Evolutionary conservation across 2,329 filamentous ascomycete genomes (phyloP).

Genomic region (Talaromyces albobiverticillius): DNA sequence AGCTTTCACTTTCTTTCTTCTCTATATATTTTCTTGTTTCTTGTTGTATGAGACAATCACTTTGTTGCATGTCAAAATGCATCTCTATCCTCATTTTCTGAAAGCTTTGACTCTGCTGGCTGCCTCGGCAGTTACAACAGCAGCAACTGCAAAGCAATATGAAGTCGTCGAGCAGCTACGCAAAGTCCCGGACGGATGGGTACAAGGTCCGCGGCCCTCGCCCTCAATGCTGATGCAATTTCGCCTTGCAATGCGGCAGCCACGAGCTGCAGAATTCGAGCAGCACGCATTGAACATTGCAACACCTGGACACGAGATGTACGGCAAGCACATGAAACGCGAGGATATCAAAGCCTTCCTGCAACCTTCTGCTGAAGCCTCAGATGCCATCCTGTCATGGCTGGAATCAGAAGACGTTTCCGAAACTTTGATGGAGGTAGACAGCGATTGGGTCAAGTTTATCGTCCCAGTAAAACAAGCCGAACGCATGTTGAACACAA

Average conservation of each 20-base stretch:
- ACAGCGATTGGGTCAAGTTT: constrained; percentile 63
- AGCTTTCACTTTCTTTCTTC: too few species aligned
- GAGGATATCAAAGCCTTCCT: constrained; percentile 56
- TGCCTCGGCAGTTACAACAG: not conserved
- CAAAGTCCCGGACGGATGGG: constrained; percentile 34
- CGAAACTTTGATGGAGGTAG: constrained; percentile 44
- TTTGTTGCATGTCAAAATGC: constrained; percentile 4
- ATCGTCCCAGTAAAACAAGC: constrained; percentile 39
- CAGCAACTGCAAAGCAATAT: constrained; percentile 1
- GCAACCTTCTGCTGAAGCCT: constrained; percentile 50
- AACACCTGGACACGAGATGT: constrained; percentile 56
- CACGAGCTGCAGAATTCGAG: constrained; percentile 53
- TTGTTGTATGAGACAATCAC: not conserved
- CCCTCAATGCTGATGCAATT: constrained; percentile 46
- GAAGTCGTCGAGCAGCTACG: constrained; percentile 28
- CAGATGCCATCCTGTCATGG: constrained; percentile 54
- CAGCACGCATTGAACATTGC: constrained; percentile 60
- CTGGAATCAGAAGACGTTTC: constrained; percentile 51
- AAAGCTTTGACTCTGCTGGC: constrained; percentile 4
- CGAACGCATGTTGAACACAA: constrained; percentile 55
- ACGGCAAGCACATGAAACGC: constrained; percentile 62
- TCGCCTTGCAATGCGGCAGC: constrained; percentile 50
- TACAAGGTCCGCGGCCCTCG: constrained; percentile 22
- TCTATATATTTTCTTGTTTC: not conserved
- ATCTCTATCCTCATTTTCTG: constrained; percentile 2